phyloP scores from a whole-genome alignment of 2,329 filamentous ascomycete genomes.

The Juglanconis juglandina region DNA sequence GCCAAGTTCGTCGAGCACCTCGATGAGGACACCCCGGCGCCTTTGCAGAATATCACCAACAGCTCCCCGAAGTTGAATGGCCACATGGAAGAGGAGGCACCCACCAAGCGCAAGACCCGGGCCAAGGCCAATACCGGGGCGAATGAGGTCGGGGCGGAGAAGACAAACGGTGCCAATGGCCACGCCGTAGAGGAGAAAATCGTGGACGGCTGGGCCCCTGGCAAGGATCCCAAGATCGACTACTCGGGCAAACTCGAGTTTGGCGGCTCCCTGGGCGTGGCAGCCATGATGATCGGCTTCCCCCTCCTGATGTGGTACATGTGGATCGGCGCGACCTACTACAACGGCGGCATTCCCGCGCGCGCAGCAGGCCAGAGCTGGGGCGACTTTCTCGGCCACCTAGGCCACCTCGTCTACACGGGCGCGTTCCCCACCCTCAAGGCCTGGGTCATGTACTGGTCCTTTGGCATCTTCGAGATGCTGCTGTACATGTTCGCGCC shows the following conservation, averaged over 20 bases:
- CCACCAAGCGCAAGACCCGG: slow-evolving; percentile 3
- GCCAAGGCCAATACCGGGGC: slow-evolving; percentile 21
- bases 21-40: slow-evolving; percentile 36
- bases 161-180: slow-evolving; percentile 30
- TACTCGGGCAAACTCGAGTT: slow-evolving; percentile 72
- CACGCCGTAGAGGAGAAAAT: slow-evolving; percentile 29
- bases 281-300: slow-evolving; percentile 86
- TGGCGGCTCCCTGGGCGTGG: slow-evolving; percentile 77
- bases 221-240: slow-evolving; percentile 61
- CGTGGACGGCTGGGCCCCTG: slow-evolving; percentile 57
- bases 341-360: slow-evolving; percentile 75
- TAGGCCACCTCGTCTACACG: slow-evolving; percentile 71
- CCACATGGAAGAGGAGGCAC: neutral
- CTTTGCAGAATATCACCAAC: slow-evolving; percentile 22
- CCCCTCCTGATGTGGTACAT: slow-evolving; percentile 98
- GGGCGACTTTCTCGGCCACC: slow-evolving; percentile 66
- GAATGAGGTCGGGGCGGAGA: slow-evolving; percentile 11
- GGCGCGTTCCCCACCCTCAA: slow-evolving; percentile 78
- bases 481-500: slow-evolving; percentile 81
- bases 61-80: neutral
- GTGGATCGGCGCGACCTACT: slow-evolving; percentile 95
- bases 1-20: slow-evolving; percentile 50
- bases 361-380: slow-evolving; percentile 64
- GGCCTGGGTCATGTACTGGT: slow-evolving; percentile 94
- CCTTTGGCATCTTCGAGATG: slow-evolving; percentile 81